Conservation (phyloP, 2,329 filamentous ascomycete species). For the Nemania serpens region DNA sequence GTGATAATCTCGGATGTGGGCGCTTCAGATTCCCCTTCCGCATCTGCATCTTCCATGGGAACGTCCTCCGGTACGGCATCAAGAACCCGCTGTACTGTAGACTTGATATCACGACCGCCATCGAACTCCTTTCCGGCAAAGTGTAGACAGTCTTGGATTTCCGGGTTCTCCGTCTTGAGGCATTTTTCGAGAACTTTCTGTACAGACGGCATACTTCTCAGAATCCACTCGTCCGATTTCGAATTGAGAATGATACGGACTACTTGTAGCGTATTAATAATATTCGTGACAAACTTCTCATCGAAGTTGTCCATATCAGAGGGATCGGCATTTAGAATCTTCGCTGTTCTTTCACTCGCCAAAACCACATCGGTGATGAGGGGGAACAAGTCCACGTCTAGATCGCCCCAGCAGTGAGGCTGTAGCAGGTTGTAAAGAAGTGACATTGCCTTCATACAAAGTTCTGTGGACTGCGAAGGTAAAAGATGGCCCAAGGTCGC, state of each 20-base stretch:
- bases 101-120: slow-evolving; percentile 71
- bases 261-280: slow-evolving; percentile 93
- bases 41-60: slow-evolving; percentile 75
- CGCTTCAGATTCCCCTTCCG: slow-evolving; percentile 80
- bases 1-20: slow-evolving; percentile 86
- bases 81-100: slow-evolving; percentile 80
- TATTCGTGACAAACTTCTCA: slow-evolving; percentile 81
- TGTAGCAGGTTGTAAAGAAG: slow-evolving; percentile 85
- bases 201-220: slow-evolving; percentile 74
- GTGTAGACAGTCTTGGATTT: slow-evolving; percentile 92
- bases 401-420: slow-evolving; percentile 85
- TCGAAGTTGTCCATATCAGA: slow-evolving; percentile 73
- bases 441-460: slow-evolving; percentile 82
- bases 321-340: slow-evolving; percentile 62
- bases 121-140: slow-evolving; percentile 71
- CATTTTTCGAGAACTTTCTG: slow-evolving; percentile 91
- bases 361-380: slow-evolving; percentile 88
- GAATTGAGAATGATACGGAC: slow-evolving; percentile 86
- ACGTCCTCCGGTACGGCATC: slow-evolving; percentile 84
- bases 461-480: slow-evolving; percentile 68
- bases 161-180: slow-evolving; percentile 83
- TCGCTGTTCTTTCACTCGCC: slow-evolving; percentile 75
- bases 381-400: slow-evolving; percentile 88
- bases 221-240: slow-evolving; percentile 89
- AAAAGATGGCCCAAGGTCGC: slow-evolving; percentile 51